Base-by-base conservation (phyloP, 2,329 filamentous ascomycete species). In the Cladosporium sp. region DNA sequence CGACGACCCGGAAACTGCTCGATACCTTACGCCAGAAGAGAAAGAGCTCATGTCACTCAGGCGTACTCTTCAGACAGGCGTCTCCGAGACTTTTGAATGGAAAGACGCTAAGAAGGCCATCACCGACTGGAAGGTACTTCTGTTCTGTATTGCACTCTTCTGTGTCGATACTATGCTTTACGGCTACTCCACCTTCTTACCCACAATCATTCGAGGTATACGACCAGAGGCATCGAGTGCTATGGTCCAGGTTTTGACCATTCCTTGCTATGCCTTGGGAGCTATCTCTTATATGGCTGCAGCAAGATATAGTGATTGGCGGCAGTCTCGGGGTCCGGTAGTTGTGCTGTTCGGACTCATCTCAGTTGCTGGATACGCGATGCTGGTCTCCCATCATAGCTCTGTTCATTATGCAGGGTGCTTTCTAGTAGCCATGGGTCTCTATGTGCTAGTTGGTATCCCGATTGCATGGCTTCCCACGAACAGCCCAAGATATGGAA, bases 111-210 rank as follows among this genome's bases (percentile, higher is more conserved):
- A 75, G 54, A 78, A 78, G 50, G 85, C 83, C 0, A 79, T 87
- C 53, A 77, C 73, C 54, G 87, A 92, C 66, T 89, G 85, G 85
- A 89, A 85, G 63, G 79, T 87, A 16, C 88, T 82, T 75, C 69
- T 77, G 1, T 89, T 89, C 63, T 83, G 77, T 55, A 65, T 80
- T 32, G 84, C 74, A 4, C 84, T 88, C 62, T 90, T 90, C 61
- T 85, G 85, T 25, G 76, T 78, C n/a, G 85, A 89, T 60, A 87
- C 83, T 0, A 86, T 90, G 81, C 74, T 91, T 0, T 91, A 91
- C 61, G 85, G 86, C 4, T 90, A 83, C 66, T 85, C 82, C 42
- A 89, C 85, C 0, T 91, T 91, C 62, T 69, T 92, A 38, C 87
- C 87, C 0, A 89, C 85, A 3, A 91, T 92, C 56, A 88, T 92